Evolutionary conservation across 768 basidiomycete genomes (phyloP), one percentile per base, ranked within the genome.

Genomic region (Sarcomyxa edulis): DNA sequence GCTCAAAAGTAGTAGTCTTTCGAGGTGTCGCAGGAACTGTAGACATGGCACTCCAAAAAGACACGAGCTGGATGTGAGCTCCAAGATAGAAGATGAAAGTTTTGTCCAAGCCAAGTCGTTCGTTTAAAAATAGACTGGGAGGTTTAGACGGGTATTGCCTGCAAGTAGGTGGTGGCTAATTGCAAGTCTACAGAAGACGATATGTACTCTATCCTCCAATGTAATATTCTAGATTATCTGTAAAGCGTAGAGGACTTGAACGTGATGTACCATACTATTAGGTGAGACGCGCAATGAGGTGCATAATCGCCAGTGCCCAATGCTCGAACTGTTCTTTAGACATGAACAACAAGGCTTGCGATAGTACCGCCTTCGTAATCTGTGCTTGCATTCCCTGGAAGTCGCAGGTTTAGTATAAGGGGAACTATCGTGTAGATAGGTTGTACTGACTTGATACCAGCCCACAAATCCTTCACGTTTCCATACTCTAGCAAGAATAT

Each of bases 261-360:
- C n/a, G n/a, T n/a, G n/a, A n/a, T 41, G 36, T 47, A 47, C 23
- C 57, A 50, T n/a, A n/a, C n/a, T n/a, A n/a, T n/a, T n/a, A n/a
- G n/a, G n/a, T n/a, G 31, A 74, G 37, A 16, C 66, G 68, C 21
- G 75, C 60, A 24, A 63, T 62, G 28, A 83, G 43, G 16, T 79
- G 58, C 69, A 89, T 79, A 43, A 93, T 73, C 9, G 71, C 61
- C 39, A 91, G 65, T 1, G 90, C 82, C 76, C 85, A 95, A 4
- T 76, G 77, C 57, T 99, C 96, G 51, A 99, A 94, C 53, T 93
- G 88, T 53, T 97, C 95, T 63, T 99, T 99, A 47, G 92, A 89
- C 68, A 95, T 85, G 69, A 99, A 99, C 37, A 98, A 64, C 47
- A 99, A 70, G 2, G 93, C 95, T 60, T 99, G 96, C 6, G 91